Evolutionary conservation across 2,329 filamentous ascomycete species (phyloP).

Genomic region (Arachnomyces sp.): DNA sequence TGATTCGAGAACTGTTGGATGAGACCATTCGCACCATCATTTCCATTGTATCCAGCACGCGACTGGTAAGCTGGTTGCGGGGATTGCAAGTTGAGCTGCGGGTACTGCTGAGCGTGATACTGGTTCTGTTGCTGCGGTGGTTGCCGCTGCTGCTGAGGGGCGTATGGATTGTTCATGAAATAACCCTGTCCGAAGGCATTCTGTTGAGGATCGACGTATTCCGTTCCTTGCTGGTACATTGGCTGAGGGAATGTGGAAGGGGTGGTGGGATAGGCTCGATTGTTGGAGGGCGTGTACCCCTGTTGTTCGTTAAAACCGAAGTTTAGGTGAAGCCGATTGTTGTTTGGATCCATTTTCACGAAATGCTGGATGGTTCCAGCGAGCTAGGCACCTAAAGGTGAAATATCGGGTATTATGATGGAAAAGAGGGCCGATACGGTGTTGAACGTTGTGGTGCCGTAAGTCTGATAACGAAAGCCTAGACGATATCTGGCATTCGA

Average conservation of each 20-base stretch:
- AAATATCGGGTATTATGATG: too few species aligned
- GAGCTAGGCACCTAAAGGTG: too few species aligned
- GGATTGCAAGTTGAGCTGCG: slow-evolving; percentile 47
- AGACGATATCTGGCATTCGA: too few species aligned
- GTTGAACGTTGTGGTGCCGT: too few species aligned
- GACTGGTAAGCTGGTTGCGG: slow-evolving; percentile 48
- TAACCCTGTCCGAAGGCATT: slow-evolving; percentile 45
- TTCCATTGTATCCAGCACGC: slow-evolving; percentile 47
- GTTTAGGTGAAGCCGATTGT: slow-evolving; percentile 44
- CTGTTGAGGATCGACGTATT: slow-evolving; percentile 48
- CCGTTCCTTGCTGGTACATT: slow-evolving; percentile 59
- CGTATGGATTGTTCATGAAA: slow-evolving; percentile 56
- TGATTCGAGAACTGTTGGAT: slow-evolving; percentile 97
- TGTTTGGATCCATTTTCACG: slow-evolving; percentile 51
- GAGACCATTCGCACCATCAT: slow-evolving; percentile 82
- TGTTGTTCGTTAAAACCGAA: slow-evolving; percentile 55
- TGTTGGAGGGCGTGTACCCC: slow-evolving; percentile 52
- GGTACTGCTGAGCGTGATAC: slow-evolving; percentile 44
- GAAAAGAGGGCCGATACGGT: too few species aligned
- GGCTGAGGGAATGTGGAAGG: slow-evolving; percentile 95
- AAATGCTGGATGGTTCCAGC: slow-evolving; percentile 8
- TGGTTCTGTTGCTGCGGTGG: slow-evolving; percentile 32
- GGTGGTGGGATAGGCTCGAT: slow-evolving; percentile 73
- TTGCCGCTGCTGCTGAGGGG: slow-evolving; percentile 35
- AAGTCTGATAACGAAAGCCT: too few species aligned